Conservation (phyloP, 1,284 basidiomycete genomes). For the Irpex sp. region DNA sequence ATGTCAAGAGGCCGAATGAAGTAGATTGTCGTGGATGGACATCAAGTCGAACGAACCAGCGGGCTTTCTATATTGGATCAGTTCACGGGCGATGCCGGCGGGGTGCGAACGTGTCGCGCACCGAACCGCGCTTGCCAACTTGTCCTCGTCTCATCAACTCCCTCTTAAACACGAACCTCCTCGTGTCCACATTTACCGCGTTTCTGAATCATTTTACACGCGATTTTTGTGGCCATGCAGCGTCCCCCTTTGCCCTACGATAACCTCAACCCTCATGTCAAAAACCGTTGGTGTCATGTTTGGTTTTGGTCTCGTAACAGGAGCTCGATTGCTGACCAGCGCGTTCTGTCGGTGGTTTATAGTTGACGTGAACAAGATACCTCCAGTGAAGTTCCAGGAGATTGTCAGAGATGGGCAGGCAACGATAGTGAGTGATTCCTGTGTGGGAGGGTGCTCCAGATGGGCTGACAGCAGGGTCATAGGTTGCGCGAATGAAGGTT, state of each 20-base stretch:
- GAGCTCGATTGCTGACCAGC: not conserved
- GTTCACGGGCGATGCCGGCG: not conserved
- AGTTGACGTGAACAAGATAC: slow-evolving; percentile 31
- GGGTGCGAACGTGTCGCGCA: not conserved
- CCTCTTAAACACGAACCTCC: slow-evolving; percentile 2
- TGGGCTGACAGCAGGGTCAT: slow-evolving; percentile 10
- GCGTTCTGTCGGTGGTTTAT: not conserved
- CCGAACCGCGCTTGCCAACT: not conserved
- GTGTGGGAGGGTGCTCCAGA: slow-evolving; percentile 1
- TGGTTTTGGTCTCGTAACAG: slow-evolving; percentile 16
- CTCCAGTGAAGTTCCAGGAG: slow-evolving; percentile 65
- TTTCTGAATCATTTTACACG: slow-evolving; percentile 10
- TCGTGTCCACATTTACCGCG: slow-evolving; percentile 13
- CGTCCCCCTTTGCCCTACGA: slow-evolving; percentile 37
- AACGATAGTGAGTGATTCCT: slow-evolving; percentile 49
- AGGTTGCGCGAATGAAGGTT: slow-evolving; percentile 92
- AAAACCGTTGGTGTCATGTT: slow-evolving; percentile 29
- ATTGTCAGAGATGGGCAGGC: slow-evolving; percentile 63
- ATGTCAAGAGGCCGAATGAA: not conserved
- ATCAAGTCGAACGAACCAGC: not conserved
- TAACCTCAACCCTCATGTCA: slow-evolving; percentile 37
- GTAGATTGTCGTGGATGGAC: not conserved
- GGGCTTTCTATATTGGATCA: not conserved
- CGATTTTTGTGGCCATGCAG: slow-evolving; percentile 14
- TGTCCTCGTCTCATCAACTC: slow-evolving; percentile 2